phyloP scores from a whole-genome alignment of 2,329 filamentous ascomycete species.

The Malbranchea zuffiana region DNA sequence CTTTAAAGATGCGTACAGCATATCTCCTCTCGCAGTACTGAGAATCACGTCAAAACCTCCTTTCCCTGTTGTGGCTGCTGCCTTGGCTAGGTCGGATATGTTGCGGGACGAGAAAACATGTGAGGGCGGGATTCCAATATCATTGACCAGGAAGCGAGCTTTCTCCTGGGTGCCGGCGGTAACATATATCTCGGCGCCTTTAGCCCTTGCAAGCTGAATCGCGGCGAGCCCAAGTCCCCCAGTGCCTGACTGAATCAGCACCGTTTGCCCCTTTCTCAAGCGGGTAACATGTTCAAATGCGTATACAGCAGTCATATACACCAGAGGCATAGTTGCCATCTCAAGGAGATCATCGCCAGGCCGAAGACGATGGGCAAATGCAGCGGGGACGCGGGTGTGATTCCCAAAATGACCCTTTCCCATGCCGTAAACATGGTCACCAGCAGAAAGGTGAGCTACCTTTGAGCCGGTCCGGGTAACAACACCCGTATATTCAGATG shows the following conservation, averaged over 20 bases:
- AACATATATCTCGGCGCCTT: slow-evolving; percentile 14
- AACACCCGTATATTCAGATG: slow-evolving; percentile 8
- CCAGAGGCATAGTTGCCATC: background rate
- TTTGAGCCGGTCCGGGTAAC: slow-evolving; percentile 5
- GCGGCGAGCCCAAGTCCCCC: slow-evolving; percentile 16
- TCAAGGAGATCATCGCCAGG: background rate
- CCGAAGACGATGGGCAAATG: slow-evolving; percentile 10
- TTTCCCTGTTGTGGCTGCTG: too few species aligned
- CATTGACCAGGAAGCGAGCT: too few species aligned
- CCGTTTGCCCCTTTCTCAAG: slow-evolving; percentile 10
- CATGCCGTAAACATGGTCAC: slow-evolving; percentile 9
- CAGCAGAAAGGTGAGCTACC: slow-evolving; percentile 5
- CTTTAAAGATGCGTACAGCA: slow-evolving; percentile 9
- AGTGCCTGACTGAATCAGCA: slow-evolving; percentile 16
- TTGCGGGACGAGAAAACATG: too few species aligned
- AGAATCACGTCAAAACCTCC: too few species aligned
- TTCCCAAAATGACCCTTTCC: slow-evolving; percentile 6
- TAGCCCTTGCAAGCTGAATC: slow-evolving; percentile 11
- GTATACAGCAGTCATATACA: slow-evolving; percentile 12
- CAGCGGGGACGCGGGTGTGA: slow-evolving; percentile 2
- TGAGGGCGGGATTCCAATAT: too few species aligned
- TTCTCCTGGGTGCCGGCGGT: too few species aligned
- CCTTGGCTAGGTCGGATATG: too few species aligned
- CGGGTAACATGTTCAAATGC: slow-evolving; percentile 10
- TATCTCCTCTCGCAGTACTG: too few species aligned